These are phyloP conservation scores for Nemania bipapillata DNA, from an alignment of 2,329 filamentous ascomycete genomes.

Conservation along the genomic window DNA sequence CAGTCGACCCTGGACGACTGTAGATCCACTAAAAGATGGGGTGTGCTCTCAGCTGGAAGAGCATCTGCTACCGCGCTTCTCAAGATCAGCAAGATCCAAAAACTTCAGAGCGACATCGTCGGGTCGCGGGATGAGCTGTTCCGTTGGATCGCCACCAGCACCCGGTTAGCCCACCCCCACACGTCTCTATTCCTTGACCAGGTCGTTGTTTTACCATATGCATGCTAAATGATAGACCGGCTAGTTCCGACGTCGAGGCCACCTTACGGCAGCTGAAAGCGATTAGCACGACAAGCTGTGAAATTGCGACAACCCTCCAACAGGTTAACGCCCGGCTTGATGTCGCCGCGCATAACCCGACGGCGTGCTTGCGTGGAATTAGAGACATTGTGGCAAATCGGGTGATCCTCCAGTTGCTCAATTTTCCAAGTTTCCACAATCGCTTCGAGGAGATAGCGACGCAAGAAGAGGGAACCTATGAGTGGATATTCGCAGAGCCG, in stretches of 20 bases:
- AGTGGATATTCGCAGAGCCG: conserved; percentile 18
- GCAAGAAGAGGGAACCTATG: conserved; percentile 12
- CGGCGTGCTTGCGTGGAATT: neutral
- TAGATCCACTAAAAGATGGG: neutral
- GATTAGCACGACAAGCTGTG: neutral
- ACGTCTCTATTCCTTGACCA: neutral
- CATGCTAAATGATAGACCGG: neutral
- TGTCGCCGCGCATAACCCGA: neutral
- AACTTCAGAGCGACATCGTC: conserved; percentile 1
- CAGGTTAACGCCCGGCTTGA: neutral
- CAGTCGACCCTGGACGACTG: neutral
- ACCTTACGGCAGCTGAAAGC: neutral
- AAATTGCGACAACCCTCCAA: neutral
- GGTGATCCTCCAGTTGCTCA: conserved; percentile 7
- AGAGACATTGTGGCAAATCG: neutral
- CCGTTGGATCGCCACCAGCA: neutral
- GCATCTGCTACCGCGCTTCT: neutral
- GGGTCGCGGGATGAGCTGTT: conserved; percentile 4
- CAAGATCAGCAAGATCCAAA: neutral
- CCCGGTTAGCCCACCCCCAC: neutral
- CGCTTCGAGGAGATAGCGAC: conserved; percentile 5
- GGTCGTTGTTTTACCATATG: too few relatives aligned
- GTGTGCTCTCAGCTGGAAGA: neutral
- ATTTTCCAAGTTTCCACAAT: neutral
- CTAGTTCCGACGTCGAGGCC: neutral